Percentiles rank a stretch among this genome's conserved stretches.
Conservation (phyloP, 2,329 filamentous ascomycete species). For the Xylariaceae sp. region DNA sequence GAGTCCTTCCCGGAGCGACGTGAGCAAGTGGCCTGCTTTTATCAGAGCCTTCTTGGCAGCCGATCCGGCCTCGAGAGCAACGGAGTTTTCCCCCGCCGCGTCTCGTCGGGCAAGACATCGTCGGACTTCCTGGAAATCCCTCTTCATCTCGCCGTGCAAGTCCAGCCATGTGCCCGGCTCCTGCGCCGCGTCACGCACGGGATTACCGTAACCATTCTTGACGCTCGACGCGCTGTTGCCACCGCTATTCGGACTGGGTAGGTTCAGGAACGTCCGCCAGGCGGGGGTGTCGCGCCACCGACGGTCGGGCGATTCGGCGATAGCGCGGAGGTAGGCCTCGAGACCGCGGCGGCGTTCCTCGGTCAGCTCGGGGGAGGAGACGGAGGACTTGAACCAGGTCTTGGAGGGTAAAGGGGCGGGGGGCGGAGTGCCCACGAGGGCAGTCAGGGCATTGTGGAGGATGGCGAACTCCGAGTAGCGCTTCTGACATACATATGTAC, state of each 20-base stretch:
- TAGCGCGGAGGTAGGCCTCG: conserved; percentile 65
- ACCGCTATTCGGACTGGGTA: conserved; percentile 50
- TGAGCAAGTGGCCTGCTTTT: conserved; percentile 59
- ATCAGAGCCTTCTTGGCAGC: conserved; percentile 71
- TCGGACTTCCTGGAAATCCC: conserved; percentile 61
- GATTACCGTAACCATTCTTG: conserved; percentile 35
- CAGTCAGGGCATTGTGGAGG: conserved; percentile 59
- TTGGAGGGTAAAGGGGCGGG: conserved; percentile 66
- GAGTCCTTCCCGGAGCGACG: conserved; percentile 61
- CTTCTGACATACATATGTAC: conserved; percentile 70
- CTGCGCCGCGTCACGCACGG: conserved; percentile 37
- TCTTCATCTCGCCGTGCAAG: conserved; percentile 68
- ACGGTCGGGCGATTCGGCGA: conserved; percentile 67
- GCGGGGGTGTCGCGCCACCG: conserved; percentile 68
- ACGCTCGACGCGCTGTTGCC: conserved; percentile 46
- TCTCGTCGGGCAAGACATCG: conserved; percentile 64
- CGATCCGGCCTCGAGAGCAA: conserved; percentile 57
- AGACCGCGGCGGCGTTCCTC: conserved; percentile 63
- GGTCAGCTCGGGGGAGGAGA: conserved; percentile 63
- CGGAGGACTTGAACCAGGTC: conserved; percentile 70
- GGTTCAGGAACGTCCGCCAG: conserved; percentile 69
- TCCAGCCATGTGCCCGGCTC: conserved; percentile 72
- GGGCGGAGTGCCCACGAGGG: conserved; percentile 57
- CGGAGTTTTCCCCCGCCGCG: conserved; percentile 45
- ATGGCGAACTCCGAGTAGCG: conserved; percentile 74